A percentile compares a stretch with the other conserved stretches of the same genome.
Evolutionary conservation across 208 protist genomes (phyloP).

Genomic region (Leishmania guyanensis): DNA sequence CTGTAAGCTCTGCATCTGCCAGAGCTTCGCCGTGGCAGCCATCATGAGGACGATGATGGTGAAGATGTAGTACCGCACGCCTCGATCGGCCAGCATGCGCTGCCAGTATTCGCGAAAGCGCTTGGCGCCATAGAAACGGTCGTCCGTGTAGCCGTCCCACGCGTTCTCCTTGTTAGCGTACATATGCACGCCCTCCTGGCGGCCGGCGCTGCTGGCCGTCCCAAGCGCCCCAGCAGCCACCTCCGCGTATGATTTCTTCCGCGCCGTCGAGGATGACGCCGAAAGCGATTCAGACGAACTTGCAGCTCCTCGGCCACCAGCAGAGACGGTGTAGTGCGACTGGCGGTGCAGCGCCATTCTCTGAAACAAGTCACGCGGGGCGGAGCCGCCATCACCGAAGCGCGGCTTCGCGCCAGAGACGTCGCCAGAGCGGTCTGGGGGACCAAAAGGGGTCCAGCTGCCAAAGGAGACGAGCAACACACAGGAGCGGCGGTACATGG

Average conservation of each 20-base stretch:
- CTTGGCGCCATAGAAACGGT: conserved; percentile 82
- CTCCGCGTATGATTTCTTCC: conserved; percentile 35
- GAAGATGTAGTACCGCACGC: conserved; percentile 81
- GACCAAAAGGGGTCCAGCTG: conserved; percentile 30
- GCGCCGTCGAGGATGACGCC: not conserved
- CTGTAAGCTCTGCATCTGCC: conserved; percentile 62
- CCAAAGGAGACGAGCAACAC: conserved; percentile 2
- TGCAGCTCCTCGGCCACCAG: conserved; percentile 11
- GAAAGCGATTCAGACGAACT: not conserved
- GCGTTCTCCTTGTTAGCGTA: conserved; percentile 91
- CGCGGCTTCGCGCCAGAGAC: conserved; percentile 12
- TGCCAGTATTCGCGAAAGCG: conserved; percentile 79
- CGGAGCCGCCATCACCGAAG: conserved; percentile 27
- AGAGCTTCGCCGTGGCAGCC: conserved; percentile 57
- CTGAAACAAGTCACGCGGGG: conserved; percentile 30
- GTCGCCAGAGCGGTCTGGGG: conserved; percentile 24
- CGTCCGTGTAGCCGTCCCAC: conserved; percentile 79
- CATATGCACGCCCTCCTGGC: conserved; percentile 65
- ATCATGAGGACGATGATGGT: conserved; percentile 61
- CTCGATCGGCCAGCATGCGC: conserved; percentile 68
- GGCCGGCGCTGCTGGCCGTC: conserved; percentile 14
- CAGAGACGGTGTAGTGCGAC: conserved; percentile 31
- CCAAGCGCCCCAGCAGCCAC: conserved; percentile 31
- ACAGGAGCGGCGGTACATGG: conserved; percentile 23
- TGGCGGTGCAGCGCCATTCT: conserved; percentile 27